Conservation (phyloP, 228 moss, liverwort and hornwort genomes). For the Sphagnum fallax region DNA sequence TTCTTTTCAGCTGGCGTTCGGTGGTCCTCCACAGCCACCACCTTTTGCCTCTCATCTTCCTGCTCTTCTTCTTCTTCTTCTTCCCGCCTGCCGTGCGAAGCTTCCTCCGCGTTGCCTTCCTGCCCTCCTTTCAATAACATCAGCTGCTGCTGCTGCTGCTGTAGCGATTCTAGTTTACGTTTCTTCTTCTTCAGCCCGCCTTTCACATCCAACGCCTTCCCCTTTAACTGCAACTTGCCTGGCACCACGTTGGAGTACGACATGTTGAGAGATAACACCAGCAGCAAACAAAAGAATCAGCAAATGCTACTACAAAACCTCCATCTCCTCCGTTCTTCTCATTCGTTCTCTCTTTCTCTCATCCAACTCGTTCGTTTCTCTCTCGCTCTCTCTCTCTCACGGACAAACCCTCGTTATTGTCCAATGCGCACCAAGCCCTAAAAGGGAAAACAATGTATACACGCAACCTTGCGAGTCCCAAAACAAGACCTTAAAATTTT, state of each 20-base stretch:
- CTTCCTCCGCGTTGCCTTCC: conserved; percentile 14
- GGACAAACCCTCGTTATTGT: not conserved
- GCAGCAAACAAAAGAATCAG: too few species aligned
- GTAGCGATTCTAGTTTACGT: conserved; percentile 47
- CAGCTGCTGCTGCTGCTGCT: conserved; percentile 9
- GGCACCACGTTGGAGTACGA: conserved; percentile 67
- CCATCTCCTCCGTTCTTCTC: not conserved
- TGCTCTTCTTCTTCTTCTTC: conserved; percentile 11
- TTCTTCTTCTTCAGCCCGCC: conserved; percentile 59
- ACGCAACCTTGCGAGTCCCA: too few species aligned
- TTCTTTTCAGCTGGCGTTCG: conserved; percentile 72
- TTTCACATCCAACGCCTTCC: conserved; percentile 73
- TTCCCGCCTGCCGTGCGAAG: conserved; percentile 3
- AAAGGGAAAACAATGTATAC: too few species aligned
- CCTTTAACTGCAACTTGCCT: conserved; percentile 79
- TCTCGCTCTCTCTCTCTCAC: not conserved
- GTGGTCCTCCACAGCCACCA: conserved; percentile 45
- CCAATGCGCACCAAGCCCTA: too few species aligned
- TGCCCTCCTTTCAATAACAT: conserved; percentile 26
- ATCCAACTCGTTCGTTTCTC: not conserved
- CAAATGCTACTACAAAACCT: not conserved
- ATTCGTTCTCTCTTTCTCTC: not conserved
- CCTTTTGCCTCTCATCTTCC: conserved; percentile 35
- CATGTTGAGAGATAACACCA: conserved; percentile 18
- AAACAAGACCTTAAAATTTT: too few species aligned